phyloP scores from a whole-genome alignment of 495 filamentous ascomycete species.

The Penicillium soppii region DNA sequence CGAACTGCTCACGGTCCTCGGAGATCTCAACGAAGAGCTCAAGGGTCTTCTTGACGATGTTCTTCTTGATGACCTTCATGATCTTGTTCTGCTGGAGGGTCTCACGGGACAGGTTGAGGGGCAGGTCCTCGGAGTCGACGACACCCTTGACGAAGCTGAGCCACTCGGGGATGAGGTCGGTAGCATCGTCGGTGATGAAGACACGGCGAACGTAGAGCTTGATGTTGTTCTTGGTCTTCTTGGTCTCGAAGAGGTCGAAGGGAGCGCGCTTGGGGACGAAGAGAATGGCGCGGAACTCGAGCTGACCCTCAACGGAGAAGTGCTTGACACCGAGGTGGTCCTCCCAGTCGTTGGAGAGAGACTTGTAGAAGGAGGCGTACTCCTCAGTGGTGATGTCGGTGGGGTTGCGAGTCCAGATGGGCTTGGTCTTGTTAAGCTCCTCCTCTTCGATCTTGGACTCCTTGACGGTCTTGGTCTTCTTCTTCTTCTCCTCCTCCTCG shows the following conservation, averaged over 20 bases:
- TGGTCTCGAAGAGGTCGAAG: slow-evolving; percentile 99
- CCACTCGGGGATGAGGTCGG: slow-evolving; percentile 99
- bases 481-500: slow-evolving; percentile 76
- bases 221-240: slow-evolving; percentile 99
- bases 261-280: slow-evolving; percentile 99
- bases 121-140: slow-evolving; percentile 98
- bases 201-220: slow-evolving; percentile 99
- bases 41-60: slow-evolving; percentile 99
- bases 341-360: slow-evolving; percentile 98
- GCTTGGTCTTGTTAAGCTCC: slow-evolving; percentile 99
- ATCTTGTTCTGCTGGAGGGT: slow-evolving; percentile 99
- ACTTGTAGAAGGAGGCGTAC: slow-evolving; percentile 99
- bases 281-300: slow-evolving; percentile 99
- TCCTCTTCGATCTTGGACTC: slow-evolving; percentile 98
- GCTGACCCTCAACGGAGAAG: slow-evolving; percentile 99
- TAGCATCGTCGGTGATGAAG: slow-evolving; percentile 99
- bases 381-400: slow-evolving; percentile 94
- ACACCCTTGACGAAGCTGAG: slow-evolving; percentile 99
- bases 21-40: slow-evolving; percentile 98
- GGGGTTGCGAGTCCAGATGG: slow-evolving; percentile 99
- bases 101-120: slow-evolving; percentile 98
- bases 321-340: slow-evolving; percentile 99
- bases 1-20: slow-evolving; percentile 99
- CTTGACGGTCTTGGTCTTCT: slow-evolving; percentile 99
- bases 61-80: slow-evolving; percentile 99